Conservation (phyloP, 1,139 yeast genomes). For the Sugiyamaella xylanicola region DNA sequence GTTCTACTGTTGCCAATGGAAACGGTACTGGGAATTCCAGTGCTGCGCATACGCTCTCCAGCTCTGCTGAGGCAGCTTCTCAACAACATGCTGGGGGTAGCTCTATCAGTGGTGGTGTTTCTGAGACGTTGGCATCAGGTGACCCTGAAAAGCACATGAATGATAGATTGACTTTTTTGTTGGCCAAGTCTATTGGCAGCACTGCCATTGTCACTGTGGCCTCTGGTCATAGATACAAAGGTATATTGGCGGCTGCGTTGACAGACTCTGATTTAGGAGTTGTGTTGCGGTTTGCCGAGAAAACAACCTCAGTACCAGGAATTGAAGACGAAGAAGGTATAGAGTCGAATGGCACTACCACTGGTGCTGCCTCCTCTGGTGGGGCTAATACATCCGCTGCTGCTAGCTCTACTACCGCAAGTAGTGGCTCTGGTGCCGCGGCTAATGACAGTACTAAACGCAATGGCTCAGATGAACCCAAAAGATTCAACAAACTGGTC, state of each 20-base stretch:
- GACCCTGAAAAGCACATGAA: conserved; percentile 41
- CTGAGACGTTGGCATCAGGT: conserved; percentile 5
- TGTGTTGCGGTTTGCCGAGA: conserved; percentile 55
- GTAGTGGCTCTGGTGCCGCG: conserved; percentile 7
- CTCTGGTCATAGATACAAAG: conserved; percentile 62
- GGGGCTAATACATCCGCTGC: neutral
- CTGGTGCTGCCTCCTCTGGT: conserved; percentile 28
- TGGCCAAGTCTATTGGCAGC: conserved; percentile 60
- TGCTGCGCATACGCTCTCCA: neutral
- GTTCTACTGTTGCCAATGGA: neutral
- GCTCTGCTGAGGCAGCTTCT: neutral
- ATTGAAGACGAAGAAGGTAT: conserved; percentile 41
- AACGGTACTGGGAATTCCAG: neutral
- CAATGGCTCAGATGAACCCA: conserved; percentile 38
- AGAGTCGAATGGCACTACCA: neutral
- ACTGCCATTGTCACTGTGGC: conserved; percentile 59
- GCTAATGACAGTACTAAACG: conserved; percentile 28
- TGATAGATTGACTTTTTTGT: conserved; percentile 53
- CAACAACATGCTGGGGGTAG: neutral
- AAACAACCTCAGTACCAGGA: conserved; percentile 45
- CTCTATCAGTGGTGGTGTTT: neutral
- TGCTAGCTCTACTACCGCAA: neutral
- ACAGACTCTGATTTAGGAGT: conserved; percentile 52
- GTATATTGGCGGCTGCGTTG: conserved; percentile 55
- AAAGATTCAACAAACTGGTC: conserved; percentile 52